Evolutionary conservation across 1,284 basidiomycete genomes (phyloP).

Genomic region (Mycosarcoma maydis): DNA sequence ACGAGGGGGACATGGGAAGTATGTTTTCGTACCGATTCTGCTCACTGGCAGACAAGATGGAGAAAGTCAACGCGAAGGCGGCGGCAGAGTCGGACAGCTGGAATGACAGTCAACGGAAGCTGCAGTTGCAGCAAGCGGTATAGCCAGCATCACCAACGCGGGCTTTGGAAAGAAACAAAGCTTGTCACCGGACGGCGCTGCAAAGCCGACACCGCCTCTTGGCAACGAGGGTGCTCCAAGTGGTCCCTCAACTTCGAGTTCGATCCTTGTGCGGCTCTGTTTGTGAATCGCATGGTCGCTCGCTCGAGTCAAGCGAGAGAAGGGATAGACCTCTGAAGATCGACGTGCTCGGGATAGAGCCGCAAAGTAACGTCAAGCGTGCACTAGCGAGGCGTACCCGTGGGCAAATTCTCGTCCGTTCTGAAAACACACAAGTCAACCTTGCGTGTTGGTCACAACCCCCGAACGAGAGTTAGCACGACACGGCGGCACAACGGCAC

Average conservation of each 20-base stretch:
- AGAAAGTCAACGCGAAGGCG: neutral
- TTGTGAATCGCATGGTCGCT: neutral
- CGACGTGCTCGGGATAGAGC: neutral
- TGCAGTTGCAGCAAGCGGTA: neutral
- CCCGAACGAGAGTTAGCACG: no score
- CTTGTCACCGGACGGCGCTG: neutral
- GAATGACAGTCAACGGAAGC: neutral
- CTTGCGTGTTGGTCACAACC: no score
- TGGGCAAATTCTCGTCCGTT: neutral
- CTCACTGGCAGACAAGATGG: no score
- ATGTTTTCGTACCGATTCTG: no score
- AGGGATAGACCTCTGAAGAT: conserved; percentile 8
- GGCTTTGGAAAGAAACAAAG: no score
- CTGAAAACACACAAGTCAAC: neutral
- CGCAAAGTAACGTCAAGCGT: neutral
- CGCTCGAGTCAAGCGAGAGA: conserved; percentile 4
- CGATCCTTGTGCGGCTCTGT: conserved; percentile 1
- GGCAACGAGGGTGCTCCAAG: conserved; percentile 17
- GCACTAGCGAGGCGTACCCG: conserved; percentile 2
- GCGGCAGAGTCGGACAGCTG: neutral
- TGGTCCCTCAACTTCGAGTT: conserved; percentile 3
- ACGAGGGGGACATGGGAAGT: no score
- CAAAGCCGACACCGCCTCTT: conserved; percentile 1
- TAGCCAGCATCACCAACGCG: no score
- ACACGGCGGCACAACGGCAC: no score